A percentile compares a stretch with the other conserved stretches of the same genome.
Evolutionary conservation across 2,329 filamentous ascomycete genomes (phyloP).

Genomic region (Curvularia sp.): DNA sequence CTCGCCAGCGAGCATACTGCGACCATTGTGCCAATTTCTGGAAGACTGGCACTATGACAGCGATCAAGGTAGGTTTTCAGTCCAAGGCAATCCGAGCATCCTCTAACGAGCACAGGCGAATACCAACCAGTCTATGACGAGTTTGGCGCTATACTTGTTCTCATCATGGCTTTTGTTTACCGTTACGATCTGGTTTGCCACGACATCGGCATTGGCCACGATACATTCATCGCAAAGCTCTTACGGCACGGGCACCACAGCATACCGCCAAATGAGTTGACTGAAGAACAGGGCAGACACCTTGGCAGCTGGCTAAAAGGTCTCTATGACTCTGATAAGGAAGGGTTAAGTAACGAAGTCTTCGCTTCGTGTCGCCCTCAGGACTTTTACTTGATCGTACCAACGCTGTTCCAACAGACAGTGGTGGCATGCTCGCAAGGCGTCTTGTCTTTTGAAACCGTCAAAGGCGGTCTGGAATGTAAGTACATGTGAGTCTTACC

Average conservation of each 20-base stretch:
- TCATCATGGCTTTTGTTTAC: conserved; percentile 77
- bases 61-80: conserved; percentile 65
- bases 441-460: conserved; percentile 70
- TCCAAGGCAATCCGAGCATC: not conserved
- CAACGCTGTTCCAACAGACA: conserved; percentile 78
- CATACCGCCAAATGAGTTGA: conserved; percentile 66
- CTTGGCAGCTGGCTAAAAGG: conserved; percentile 78
- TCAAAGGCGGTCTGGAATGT: conserved; percentile 81
- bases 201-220: conserved; percentile 69
- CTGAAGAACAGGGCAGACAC: conserved; percentile 69
- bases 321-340: conserved; percentile 70
- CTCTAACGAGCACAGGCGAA: conserved; percentile 61
- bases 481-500: conserved; percentile 38
- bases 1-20: conserved; percentile 71
- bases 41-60: conserved; percentile 84
- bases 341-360: conserved; percentile 79
- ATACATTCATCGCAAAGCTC: conserved; percentile 74
- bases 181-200: conserved; percentile 71
- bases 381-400: conserved; percentile 80
- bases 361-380: conserved; percentile 84
- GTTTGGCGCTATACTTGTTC: conserved; percentile 77
- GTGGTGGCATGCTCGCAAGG: conserved; percentile 72
- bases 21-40: conserved; percentile 75
- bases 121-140: conserved; percentile 88
- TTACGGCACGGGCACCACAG: conserved; percentile 66